Evolutionary conservation across 2,329 filamentous ascomycete species (phyloP).

Genomic region (Emericellopsis atlantica): DNA sequence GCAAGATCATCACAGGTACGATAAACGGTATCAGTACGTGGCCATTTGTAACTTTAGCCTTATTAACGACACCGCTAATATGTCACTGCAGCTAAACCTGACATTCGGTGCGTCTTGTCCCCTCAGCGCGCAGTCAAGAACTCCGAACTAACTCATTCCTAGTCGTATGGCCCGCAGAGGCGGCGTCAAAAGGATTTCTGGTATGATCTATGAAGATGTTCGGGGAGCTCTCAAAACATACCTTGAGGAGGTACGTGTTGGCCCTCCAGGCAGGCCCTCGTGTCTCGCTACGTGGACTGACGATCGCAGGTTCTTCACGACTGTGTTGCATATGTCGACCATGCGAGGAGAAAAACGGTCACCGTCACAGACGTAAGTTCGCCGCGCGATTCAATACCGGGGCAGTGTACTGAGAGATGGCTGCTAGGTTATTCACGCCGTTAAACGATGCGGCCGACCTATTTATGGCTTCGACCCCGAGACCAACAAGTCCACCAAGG

Average conservation of each 20-base stretch:
- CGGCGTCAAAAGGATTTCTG: slow-evolving; percentile 63
- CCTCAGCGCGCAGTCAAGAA: not conserved
- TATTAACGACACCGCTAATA: not conserved
- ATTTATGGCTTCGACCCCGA: slow-evolving; percentile 46
- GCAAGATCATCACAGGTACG: slow-evolving; percentile 34
- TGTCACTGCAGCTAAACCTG: slow-evolving; percentile 31
- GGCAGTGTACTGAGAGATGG: not conserved
- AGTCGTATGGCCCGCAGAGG: slow-evolving; percentile 64
- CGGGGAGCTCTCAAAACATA: slow-evolving; percentile 36
- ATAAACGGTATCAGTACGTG: slow-evolving; percentile 38
- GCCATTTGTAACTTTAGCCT: not conserved
- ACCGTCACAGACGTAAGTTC: slow-evolving; percentile 45
- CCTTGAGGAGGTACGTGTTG: slow-evolving; percentile 29
- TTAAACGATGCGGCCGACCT: slow-evolving; percentile 33
- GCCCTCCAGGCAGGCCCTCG: not conserved
- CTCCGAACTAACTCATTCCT: not conserved
- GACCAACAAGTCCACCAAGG: slow-evolving; percentile 8
- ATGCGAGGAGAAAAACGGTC: slow-evolving; percentile 46
- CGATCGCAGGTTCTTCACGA: slow-evolving; percentile 34
- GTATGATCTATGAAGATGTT: slow-evolving; percentile 48
- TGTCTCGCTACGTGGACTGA: not conserved
- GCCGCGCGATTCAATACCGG: not conserved
- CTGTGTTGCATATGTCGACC: slow-evolving; percentile 37
- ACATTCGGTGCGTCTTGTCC: slow-evolving; percentile 30
- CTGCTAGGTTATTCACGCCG: slow-evolving; percentile 37